These are phyloP conservation scores for Berberis thunbergii DNA, from an alignment of 164 flowering plant genomes.

Conservation along the genomic window DNA sequence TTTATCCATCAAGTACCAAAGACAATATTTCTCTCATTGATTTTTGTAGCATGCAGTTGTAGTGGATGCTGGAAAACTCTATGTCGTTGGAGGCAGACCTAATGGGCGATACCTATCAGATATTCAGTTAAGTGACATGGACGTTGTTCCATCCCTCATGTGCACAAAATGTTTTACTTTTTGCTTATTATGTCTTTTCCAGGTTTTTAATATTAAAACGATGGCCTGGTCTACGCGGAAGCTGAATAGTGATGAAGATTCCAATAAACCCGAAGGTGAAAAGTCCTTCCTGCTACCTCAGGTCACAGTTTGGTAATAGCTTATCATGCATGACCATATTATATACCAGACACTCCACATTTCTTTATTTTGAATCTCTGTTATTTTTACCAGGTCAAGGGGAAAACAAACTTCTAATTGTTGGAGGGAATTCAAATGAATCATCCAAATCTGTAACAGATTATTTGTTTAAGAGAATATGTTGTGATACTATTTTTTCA, in stretches of 20 bases:
- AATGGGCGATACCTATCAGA: constrained; percentile 83
- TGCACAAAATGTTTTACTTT: too few relatives aligned
- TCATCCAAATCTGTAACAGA: constrained; percentile 43
- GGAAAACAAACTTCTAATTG: constrained; percentile 54
- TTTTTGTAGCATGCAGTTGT: constrained; percentile 75
- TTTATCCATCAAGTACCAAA: background rate
- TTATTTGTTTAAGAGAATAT: constrained; percentile 13
- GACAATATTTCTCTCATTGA: background rate
- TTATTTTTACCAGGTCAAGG: constrained; percentile 48
- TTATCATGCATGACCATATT: constrained; percentile 2
- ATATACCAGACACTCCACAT: background rate
- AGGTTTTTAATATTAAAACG: constrained; percentile 71
- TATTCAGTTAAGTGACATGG: constrained; percentile 48
- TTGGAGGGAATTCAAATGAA: constrained; percentile 68
- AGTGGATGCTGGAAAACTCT: constrained; percentile 57
- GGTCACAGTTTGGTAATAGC: constrained; percentile 68
- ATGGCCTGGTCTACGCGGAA: constrained; percentile 62
- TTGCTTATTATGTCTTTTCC: constrained; percentile 4
- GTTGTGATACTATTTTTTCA: constrained; percentile 3
- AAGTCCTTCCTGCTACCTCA: constrained; percentile 51
- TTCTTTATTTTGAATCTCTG: background rate
- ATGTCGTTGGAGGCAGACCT: constrained; percentile 80
- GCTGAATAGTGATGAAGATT: constrained; percentile 24
- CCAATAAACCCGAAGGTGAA: constrained; percentile 20
- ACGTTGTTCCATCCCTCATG: background rate